These are phyloP conservation scores for Angomonas desouzai DNA, from an alignment of 208 protist genomes.

Conservation along the genomic window DNA sequence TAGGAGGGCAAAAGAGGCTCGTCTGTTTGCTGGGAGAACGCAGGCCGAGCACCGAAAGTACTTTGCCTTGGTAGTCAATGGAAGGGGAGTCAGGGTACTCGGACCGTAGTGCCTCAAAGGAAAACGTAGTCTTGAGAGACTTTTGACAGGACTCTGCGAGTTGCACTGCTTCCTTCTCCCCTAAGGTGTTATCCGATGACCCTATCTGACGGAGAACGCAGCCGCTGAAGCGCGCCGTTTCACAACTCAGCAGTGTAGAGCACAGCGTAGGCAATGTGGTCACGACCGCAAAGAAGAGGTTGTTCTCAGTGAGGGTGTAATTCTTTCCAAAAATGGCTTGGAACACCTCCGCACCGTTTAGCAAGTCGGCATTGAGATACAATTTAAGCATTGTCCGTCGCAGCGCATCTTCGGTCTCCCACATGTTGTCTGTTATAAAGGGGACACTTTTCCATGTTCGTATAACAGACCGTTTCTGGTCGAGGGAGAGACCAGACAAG, in stretches of 20 bases:
- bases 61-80: not conserved
- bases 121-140: slow-evolving; percentile 23
- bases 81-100: slow-evolving; percentile 23
- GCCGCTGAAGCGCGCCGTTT: slow-evolving; percentile 63
- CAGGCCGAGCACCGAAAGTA: not conserved
- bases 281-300: slow-evolving; percentile 49
- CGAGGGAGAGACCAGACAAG: slow-evolving; percentile 33
- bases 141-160: slow-evolving; percentile 26
- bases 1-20: too few relatives aligned
- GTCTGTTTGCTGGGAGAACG: too few relatives aligned
- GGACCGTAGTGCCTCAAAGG: slow-evolving; percentile 37
- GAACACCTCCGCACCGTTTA: slow-evolving; percentile 38
- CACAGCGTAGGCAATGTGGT: slow-evolving; percentile 42
- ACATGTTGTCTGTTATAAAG: slow-evolving; percentile 27
- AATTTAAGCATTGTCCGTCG: slow-evolving; percentile 70
- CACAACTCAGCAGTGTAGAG: slow-evolving; percentile 38
- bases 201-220: slow-evolving; percentile 54
- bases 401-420: slow-evolving; percentile 45
- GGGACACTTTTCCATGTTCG: slow-evolving; percentile 5
- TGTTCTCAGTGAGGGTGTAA: slow-evolving; percentile 25
- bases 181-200: not conserved
- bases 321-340: slow-evolving; percentile 9
- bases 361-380: slow-evolving; percentile 59
- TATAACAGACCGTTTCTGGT: slow-evolving; percentile 31
- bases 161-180: slow-evolving; percentile 32